phyloP scores from a whole-genome alignment of 2,329 filamentous ascomycete species.

The Colletotrichum somersetense region DNA sequence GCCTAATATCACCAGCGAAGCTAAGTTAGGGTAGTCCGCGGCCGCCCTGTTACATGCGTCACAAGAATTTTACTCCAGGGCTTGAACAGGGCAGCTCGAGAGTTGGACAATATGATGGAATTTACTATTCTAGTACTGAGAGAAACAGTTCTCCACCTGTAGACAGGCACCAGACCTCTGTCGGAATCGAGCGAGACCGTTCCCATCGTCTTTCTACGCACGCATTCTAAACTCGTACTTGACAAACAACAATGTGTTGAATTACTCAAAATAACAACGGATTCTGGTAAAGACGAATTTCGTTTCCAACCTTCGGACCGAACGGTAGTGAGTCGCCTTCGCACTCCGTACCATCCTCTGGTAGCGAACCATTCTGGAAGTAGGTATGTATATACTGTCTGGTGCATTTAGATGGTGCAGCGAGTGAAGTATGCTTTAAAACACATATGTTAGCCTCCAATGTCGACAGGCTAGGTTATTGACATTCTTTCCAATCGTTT shows the following conservation, averaged over 20 bases:
- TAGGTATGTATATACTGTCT: conserved; percentile 56
- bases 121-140: conserved; percentile 36
- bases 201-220: background rate
- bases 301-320: conserved; percentile 22
- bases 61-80: conserved; percentile 34
- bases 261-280: background rate
- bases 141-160: conserved; percentile 21
- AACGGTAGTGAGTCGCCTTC: conserved; percentile 60
- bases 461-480: background rate
- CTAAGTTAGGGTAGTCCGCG: conserved; percentile 22
- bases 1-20: background rate
- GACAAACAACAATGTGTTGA: too few species aligned
- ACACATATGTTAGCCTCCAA: background rate
- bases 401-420: conserved; percentile 60
- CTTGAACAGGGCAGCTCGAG: conserved; percentile 22
- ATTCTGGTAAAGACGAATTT: background rate
- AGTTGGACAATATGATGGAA: conserved; percentile 38
- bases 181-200: background rate
- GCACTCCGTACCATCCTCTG: conserved; percentile 59
- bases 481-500: background rate
- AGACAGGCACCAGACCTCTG: conserved; percentile 1
- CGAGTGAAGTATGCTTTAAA: conserved; percentile 62
- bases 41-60: conserved; percentile 25
- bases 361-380: conserved; percentile 61
- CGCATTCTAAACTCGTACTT: background rate